Conservation (phyloP, 768 basidiomycete genomes). For the Termitomyces sp. region DNA sequence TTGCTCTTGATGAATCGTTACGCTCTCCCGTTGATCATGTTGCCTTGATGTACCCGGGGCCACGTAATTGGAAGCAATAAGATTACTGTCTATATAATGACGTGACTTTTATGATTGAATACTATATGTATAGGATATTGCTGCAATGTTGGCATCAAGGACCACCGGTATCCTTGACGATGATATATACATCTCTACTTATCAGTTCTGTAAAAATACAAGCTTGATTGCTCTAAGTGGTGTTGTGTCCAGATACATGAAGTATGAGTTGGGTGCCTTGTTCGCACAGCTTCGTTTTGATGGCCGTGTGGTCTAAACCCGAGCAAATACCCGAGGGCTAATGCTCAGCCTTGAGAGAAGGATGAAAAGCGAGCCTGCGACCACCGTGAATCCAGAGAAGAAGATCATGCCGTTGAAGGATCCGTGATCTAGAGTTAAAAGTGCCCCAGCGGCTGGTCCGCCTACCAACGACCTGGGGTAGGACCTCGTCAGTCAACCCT, state of each 20-base stretch:
- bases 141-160: neutral
- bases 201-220: conserved; percentile 3
- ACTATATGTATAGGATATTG: neutral
- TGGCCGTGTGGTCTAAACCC: conserved; percentile 21
- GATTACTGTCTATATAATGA: too few relatives aligned
- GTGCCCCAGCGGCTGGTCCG: conserved; percentile 55
- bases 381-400: conserved; percentile 52
- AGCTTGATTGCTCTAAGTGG: neutral
- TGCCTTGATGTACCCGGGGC: too few relatives aligned
- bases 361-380: conserved; percentile 55
- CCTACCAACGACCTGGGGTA: conserved; percentile 57
- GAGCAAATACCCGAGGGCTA: conserved; percentile 33
- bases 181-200: neutral
- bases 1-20: too few relatives aligned
- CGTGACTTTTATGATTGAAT: too few relatives aligned
- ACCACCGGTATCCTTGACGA: neutral
- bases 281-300: neutral
- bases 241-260: neutral
- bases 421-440: conserved; percentile 41
- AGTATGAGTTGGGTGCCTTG: neutral
- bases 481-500: neutral
- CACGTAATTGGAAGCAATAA: too few relatives aligned
- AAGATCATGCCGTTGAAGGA: conserved; percentile 46
- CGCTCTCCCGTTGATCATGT: too few relatives aligned
- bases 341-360: conserved; percentile 43